Evolutionary conservation across 768 basidiomycete genomes (phyloP).

Genomic region (Boletellus ananiceps): DNA sequence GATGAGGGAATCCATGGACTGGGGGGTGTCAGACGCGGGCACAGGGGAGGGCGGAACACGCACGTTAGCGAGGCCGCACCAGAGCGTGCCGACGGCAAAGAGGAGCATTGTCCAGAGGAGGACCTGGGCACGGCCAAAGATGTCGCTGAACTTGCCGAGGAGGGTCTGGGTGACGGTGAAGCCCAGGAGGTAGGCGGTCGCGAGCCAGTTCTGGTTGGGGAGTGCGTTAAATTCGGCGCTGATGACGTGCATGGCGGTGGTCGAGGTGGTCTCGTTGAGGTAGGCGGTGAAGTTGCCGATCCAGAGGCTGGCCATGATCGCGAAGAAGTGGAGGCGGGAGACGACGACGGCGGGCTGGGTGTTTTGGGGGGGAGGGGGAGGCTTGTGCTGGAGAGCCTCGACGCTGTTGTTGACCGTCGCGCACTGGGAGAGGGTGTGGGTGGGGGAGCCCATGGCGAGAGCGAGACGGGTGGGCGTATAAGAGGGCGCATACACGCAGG

Average conservation of each 20-base stretch:
- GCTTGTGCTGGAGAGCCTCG: constrained; percentile 25
- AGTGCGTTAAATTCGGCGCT: constrained; percentile 27
- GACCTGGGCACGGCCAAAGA: constrained; percentile 33
- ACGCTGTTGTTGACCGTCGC: constrained; percentile 28
- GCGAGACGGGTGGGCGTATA: constrained; percentile 12
- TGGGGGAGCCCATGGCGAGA: constrained; percentile 26
- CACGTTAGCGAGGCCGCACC: constrained; percentile 32
- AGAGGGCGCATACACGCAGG: background rate
- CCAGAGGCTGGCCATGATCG: constrained; percentile 34
- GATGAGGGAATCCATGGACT: constrained; percentile 35
- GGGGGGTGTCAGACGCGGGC: constrained; percentile 1
- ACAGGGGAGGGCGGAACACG: background rate
- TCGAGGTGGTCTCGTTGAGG: constrained; percentile 33
- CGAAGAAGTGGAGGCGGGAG: constrained; percentile 27
- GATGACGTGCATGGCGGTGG: constrained; percentile 35
- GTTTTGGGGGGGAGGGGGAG: background rate
- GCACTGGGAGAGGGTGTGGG: constrained; percentile 30
- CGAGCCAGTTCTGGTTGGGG: constrained; percentile 34
- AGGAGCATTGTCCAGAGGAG: constrained; percentile 34
- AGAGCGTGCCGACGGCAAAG: constrained; percentile 31
- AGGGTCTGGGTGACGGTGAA: constrained; percentile 35
- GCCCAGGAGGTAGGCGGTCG: constrained; percentile 32
- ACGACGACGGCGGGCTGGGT: constrained; percentile 28
- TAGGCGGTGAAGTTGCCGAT: constrained; percentile 35
- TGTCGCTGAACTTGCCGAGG: constrained; percentile 33